Base-by-base conservation (phyloP, 768 basidiomycete species). In the Leucosporidium scottii region DNA sequence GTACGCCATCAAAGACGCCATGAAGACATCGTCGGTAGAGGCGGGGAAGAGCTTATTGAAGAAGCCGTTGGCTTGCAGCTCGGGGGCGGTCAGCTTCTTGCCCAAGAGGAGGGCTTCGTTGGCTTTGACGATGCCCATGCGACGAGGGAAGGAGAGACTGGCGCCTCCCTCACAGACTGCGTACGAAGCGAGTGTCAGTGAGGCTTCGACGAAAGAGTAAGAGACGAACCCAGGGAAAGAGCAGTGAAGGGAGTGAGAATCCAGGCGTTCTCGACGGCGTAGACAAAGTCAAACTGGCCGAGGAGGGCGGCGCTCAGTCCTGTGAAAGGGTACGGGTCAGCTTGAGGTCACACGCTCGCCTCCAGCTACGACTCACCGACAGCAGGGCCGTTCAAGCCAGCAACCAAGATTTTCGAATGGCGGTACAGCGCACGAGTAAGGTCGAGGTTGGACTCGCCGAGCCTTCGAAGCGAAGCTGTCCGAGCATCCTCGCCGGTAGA, bases 281-380 rank as follows among this genome's bases (percentile, higher is more conserved):
- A 89, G 31, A 89, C 85, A 71, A 89, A 87, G 76, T 89, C 88
- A 67, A 88, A 87, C 66, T 86, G 83, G 1, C 87, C 86, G n/a
- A 87, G 78, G 85, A 84, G 3, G 84, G 51, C n/a, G 30, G n/a
- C 71, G 2, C 57, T 60, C 1, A 72, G 34, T 0, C 39, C 39
- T 44, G 39, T 15, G 39, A 44, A 9, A 17, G 13, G 34, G 39
- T 12, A 17, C 3, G 39, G 8, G 13, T 44, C 39, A 44, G 39
- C 39, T 44, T 17, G 6, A 13, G 2, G 10, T 3, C 15, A 4
- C 34, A 34, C 4, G 34, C 5, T 10, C 34, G 34, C 10, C 5
- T 34, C 34, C 5, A 34, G 34, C 34, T 10, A 34, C 34, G 2
- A 44, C 39, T 44, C 39, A 44, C 71, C 88, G 83, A 89, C 84